Base-by-base conservation (phyloP, 176 grass and related monocot genomes). In the Poa annua region DNA sequence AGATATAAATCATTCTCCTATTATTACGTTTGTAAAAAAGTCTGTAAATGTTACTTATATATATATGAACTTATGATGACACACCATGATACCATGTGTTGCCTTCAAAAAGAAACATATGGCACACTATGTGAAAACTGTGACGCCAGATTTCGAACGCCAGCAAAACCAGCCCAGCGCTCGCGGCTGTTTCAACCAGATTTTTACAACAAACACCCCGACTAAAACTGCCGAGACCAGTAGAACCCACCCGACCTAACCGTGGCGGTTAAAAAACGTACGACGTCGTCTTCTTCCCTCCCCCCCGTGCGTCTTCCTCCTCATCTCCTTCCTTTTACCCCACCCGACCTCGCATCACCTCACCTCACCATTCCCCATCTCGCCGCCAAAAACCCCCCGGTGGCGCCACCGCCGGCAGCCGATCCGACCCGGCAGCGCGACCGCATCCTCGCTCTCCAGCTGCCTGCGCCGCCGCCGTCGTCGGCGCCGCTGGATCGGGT, bases 251-350 rank as follows among this genome's bases (percentile, higher is more conserved):
- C 29, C 57, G 81, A 55, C 51, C 44, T 78, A 86, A 85, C 88
- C 72, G 65, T 75, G 88, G 35, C 88, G 55, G 88, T 86, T 86
- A 90, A 90, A 90, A 89, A 78, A 79, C 79, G 82, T 83, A 86
- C 88, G 84, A 52, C 79, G 73, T 26, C 88, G 79, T 89, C 84
- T 74, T 79, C 36, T 82, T 82, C 84, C 88, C 83, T 89, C 82
- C 71, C 55, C 38, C 59, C n/a, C n/a, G n/a, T n/a, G n/a, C 62
- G 11, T 26, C 34, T 32, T 41, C 68, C 15, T 54, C 69, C 62
- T 12, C 39, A 7, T 42, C 53, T 80, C 45, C 70, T 49, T 49
- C 63, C 79, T 50, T 17, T 34, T 52, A 35, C 62, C 52, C 45
- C 32, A 60, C 55, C 66, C 61, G 38, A 36, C 76, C 48, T 45